phyloP scores from a whole-genome alignment of 192 early-diverging fungal genomes.

The Oehlia diaphana region DNA sequence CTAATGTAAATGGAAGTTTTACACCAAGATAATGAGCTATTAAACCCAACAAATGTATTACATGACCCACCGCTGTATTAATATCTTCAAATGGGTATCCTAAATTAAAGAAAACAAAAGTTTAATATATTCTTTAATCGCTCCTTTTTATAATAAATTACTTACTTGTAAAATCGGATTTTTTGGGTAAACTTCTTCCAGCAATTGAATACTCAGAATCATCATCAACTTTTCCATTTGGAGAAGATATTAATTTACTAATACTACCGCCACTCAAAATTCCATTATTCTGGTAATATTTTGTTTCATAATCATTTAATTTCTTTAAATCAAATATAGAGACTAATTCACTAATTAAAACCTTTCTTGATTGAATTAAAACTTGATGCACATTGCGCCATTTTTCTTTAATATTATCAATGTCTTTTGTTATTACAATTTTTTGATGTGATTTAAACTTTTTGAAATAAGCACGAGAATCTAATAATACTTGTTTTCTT shows the following conservation, averaged over 20 bases:
- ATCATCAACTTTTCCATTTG: conserved; percentile 29
- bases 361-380: conserved; percentile 42
- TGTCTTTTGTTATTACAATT: conserved; percentile 33
- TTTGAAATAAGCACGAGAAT: conserved; percentile 10
- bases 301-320: conserved; percentile 14
- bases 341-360: conserved; percentile 50
- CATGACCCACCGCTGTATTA: conserved; percentile 55
- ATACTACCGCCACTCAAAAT: conserved; percentile 17
- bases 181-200: conserved; percentile 39
- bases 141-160: not conserved
- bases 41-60: conserved; percentile 50
- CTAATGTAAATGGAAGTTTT: conserved; percentile 44
- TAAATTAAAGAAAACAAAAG: conserved; percentile 25
- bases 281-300: not conserved
- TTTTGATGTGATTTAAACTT: conserved; percentile 27
- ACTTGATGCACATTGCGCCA: conserved; percentile 48
- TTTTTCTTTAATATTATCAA: conserved; percentile 33
- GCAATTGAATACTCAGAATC: conserved; percentile 39
- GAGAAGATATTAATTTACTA: conserved; percentile 28
- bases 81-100: conserved; percentile 47
- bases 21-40: conserved; percentile 54
- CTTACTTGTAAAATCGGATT: conserved; percentile 43
- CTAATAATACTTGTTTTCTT: conserved; percentile 7
- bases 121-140: not conserved
- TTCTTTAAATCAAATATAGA: conserved; percentile 53